Base-by-base conservation (phyloP, 2,329 filamentous ascomycete genomes). In the Talaromyces atroroseus region DNA sequence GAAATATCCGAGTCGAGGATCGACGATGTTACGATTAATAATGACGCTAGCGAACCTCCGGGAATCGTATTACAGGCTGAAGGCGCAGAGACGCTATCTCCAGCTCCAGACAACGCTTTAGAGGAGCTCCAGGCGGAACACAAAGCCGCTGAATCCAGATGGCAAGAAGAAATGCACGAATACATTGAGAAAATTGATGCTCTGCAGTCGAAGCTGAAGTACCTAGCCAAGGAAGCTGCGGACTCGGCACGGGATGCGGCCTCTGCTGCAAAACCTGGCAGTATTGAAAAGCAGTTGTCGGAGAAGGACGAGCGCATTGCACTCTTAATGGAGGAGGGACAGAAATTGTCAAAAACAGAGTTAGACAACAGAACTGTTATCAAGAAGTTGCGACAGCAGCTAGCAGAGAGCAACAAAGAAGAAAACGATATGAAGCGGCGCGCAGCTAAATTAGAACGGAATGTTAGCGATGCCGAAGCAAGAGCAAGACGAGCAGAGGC, bases 241-340 rank as follows among this genome's bases (percentile, higher is more conserved):
- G 87, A 92, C 32, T 80, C 86, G 0, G 90, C 94, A 1, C 87
- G 86, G 66, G 83, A 84, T 62, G 81, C 85, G 6, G 85, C 83
- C 2, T 75, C 80, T n/a, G 76, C 80, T 23, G 84, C 87, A 0
- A 76, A 82, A 2, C 68, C 82, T 0, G 87, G 87, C 5, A 89
- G 85, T 56, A 57, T 79, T 1, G 89, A 95, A 62, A 89, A 87
- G 69, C 91, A 89, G 66, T 71, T 97, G 14, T 88, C 90, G 1
- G 91, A 95, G 65, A 95, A 91, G 67, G 92, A 97, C 64, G 86
- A 92, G 64, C 89, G 89, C 68, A 95, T 97, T 65, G 90, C 92
- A 2, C 76, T 92, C 48, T 77, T 99, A 12, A 88, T 99, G 79
- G 87, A 95, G 64, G 94, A 99, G 75, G 94, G 95, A 0, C 89